These are phyloP conservation scores for Pleomassaria siparia DNA, from an alignment of 2,329 filamentous ascomycete genomes.

Conservation along the genomic window DNA sequence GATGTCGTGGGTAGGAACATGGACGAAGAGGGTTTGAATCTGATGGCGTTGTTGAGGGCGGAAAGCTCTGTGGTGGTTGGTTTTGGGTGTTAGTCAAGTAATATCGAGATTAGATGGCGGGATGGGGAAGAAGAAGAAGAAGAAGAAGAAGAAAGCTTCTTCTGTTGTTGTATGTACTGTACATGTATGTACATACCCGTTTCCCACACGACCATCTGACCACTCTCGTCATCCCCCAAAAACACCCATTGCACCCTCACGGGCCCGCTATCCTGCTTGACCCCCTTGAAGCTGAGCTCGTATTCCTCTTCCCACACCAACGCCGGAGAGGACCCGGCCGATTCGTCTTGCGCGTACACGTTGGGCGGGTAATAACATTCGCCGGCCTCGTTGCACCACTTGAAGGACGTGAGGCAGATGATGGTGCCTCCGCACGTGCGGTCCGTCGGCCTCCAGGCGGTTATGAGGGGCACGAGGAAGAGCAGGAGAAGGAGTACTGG, in stretches of 20 bases:
- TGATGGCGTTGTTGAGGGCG: background rate
- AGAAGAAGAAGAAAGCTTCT: background rate
- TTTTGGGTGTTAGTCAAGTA: too few relatives aligned
- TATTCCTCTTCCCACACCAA: slow-evolving; percentile 1
- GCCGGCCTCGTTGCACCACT: background rate
- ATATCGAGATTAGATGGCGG: background rate
- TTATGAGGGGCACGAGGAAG: background rate
- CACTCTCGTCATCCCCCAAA: background rate
- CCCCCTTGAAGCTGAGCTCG: background rate
- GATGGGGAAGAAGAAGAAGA: background rate
- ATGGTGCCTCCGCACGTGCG: background rate
- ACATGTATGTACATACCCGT: background rate
- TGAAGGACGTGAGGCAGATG: background rate
- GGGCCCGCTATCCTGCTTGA: background rate
- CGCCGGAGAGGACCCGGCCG: background rate
- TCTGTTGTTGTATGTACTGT: too few relatives aligned
- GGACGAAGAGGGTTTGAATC: background rate
- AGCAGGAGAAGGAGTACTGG: background rate
- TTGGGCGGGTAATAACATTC: background rate
- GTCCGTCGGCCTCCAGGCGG: background rate
- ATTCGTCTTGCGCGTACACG: background rate
- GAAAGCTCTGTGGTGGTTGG: too few relatives aligned
- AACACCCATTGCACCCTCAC: background rate
- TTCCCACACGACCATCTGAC: background rate
- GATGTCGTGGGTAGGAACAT: background rate